Percentiles rank a stretch among this genome's conserved stretches.
phyloP scores from a whole-genome alignment of 768 basidiomycete genomes.

The Trametes sanguinea region DNA sequence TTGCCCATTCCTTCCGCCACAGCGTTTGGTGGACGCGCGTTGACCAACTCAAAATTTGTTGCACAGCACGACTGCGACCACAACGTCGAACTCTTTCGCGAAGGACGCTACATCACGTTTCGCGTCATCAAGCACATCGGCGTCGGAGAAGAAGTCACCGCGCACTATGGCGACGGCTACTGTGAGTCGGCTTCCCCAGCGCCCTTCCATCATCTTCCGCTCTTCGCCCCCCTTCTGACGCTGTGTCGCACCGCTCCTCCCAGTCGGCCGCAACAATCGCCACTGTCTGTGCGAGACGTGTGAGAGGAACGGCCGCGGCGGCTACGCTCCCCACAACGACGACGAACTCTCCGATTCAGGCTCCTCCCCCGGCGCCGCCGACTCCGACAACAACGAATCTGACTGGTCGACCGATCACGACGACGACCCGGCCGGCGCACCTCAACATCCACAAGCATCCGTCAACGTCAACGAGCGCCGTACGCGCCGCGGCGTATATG shows the following conservation, averaged over 20 bases:
- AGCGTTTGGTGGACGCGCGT: not conserved
- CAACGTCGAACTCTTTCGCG: conserved; percentile 86
- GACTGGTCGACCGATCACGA: conserved; percentile 29
- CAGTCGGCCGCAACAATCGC: conserved; percentile 68
- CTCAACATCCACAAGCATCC: conserved; percentile 26
- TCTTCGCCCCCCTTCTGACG: conserved; percentile 13
- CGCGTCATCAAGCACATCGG: conserved; percentile 76
- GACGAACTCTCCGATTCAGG: conserved; percentile 47
- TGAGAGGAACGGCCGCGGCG: conserved; percentile 73
- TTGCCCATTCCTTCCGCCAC: not conserved
- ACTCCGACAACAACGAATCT: conserved; percentile 32
- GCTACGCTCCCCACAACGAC: conserved; percentile 63
- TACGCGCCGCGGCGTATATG: conserved; percentile 82
- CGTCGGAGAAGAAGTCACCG: conserved; percentile 85
- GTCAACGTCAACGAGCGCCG: conserved; percentile 77
- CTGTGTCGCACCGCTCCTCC: conserved; percentile 24
- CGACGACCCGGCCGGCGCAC: conserved; percentile 24
- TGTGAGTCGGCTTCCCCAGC: conserved; percentile 54
- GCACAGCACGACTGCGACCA: conserved; percentile 85
- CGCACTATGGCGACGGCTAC: conserved; percentile 89
- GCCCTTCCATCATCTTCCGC: conserved; percentile 7
- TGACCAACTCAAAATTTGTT: conserved; percentile 12
- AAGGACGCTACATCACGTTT: conserved; percentile 89
- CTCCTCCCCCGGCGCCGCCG: conserved; percentile 43
- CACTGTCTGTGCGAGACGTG: conserved; percentile 88